Conservation (phyloP, 805 yeast species). For the Zygotorulaspora danielsina region DNA sequence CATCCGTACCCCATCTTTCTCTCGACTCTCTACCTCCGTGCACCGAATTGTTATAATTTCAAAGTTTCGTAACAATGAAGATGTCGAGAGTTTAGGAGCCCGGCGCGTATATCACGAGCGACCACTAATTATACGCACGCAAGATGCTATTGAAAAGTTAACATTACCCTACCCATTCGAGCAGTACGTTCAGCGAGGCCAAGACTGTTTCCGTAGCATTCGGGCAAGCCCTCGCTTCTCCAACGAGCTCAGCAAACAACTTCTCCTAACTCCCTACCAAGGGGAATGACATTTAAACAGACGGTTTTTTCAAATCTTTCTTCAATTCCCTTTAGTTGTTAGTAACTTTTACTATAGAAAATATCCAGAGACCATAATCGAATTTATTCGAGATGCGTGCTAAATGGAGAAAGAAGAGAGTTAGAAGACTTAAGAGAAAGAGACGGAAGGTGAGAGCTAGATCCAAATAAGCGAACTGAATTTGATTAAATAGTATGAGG, state of each 20-base stretch:
- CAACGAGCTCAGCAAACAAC: conserved; percentile 3
- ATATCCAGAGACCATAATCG: conserved; percentile 19
- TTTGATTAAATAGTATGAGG: background rate
- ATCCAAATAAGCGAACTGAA: conserved; percentile 77
- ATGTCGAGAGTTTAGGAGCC: no score
- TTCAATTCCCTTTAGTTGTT: conserved; percentile 2
- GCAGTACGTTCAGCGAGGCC: background rate
- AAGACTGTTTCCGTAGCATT: background rate
- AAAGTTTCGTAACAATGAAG: no score
- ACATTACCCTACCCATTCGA: background rate
- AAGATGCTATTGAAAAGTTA: background rate
- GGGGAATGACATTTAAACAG: conserved; percentile 9
- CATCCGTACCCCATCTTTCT: no score
- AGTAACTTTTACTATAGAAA: conserved; percentile 6
- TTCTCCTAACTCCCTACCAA: conserved; percentile 1
- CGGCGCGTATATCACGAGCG: no score
- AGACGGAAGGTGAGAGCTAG: conserved; percentile 99
- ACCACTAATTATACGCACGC: no score
- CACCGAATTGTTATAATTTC: no score
- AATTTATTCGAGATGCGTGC: conserved; percentile 63
- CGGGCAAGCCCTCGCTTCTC: conserved; percentile 5
- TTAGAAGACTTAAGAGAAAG: conserved; percentile 99
- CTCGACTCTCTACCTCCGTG: no score
- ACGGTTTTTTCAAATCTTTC: conserved; percentile 1
- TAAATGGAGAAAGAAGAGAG: conserved; percentile 99